phyloP scores from a whole-genome alignment of 2,329 filamentous ascomycete species.

The Ophiostoma fasciatum region DNA sequence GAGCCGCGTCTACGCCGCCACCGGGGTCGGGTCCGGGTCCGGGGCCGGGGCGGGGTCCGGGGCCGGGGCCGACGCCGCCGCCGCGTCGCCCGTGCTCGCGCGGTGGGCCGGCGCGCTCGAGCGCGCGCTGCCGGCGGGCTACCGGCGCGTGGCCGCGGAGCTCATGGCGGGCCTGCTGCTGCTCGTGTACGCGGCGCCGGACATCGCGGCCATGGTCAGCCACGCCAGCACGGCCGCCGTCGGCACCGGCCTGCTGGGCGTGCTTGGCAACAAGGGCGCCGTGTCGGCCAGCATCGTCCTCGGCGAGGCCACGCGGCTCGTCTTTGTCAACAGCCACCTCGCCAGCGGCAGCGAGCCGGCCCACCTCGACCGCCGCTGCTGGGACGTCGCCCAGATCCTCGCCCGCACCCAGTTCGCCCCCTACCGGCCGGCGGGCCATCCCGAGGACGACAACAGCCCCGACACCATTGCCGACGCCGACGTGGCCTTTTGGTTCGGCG shows the following conservation, averaged over 20 bases:
- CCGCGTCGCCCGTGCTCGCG: slow-evolving; percentile 39
- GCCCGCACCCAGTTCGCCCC: slow-evolving; percentile 65
- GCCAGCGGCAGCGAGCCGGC: slow-evolving; percentile 70
- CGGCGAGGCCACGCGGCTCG: slow-evolving; percentile 75
- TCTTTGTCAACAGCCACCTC: slow-evolving; percentile 85
- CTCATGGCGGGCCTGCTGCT: slow-evolving; percentile 78
- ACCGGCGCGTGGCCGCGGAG: slow-evolving; percentile 61
- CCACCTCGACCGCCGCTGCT: slow-evolving; percentile 70
- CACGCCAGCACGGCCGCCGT: slow-evolving; percentile 72
- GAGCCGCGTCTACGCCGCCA: slow-evolving; percentile 55
- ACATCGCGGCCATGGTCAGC: slow-evolving; percentile 57
- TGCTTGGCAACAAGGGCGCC: slow-evolving; percentile 92
- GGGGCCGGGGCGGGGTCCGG: slow-evolving; percentile 61
- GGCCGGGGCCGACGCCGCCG: slow-evolving; percentile 59
- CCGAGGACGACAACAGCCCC: slow-evolving; percentile 42
- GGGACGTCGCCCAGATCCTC: slow-evolving; percentile 73
- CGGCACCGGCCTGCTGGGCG: slow-evolving; percentile 80
- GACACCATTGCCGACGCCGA: slow-evolving; percentile 77
- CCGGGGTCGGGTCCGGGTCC: slow-evolving; percentile 49
- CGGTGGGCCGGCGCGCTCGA: slow-evolving; percentile 72
- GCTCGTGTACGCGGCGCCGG: slow-evolving; percentile 71
- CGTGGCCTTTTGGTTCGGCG: slow-evolving; percentile 90
- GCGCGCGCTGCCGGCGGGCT: slow-evolving; percentile 60
- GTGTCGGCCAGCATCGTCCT: slow-evolving; percentile 69
- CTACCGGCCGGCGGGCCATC: slow-evolving; percentile 45